Evolutionary conservation across 768 basidiomycete genomes (phyloP).

Genomic region (Asterophora lycoperdoides): DNA sequence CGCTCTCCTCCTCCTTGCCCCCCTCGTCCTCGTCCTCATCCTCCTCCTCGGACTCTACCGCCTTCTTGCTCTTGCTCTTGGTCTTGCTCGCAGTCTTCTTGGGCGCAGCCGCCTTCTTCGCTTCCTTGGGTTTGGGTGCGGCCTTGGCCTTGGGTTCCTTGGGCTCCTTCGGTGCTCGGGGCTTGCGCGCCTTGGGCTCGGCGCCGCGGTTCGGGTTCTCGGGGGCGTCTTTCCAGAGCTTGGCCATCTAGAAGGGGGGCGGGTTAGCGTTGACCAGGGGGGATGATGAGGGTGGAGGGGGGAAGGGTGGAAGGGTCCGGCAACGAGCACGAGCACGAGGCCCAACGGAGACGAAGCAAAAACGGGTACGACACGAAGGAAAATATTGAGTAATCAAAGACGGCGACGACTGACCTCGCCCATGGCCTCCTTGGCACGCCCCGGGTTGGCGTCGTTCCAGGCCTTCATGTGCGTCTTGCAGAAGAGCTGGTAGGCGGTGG

Average conservation of each 20-base stretch:
- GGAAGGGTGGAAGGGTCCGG: too few relatives aligned
- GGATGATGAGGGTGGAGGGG: too few relatives aligned
- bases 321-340: too few relatives aligned
- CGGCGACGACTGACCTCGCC: constrained; percentile 26
- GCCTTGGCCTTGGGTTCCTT: constrained; percentile 25
- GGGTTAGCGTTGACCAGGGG: not conserved
- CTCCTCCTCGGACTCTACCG: constrained; percentile 1
- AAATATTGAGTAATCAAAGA: too few relatives aligned
- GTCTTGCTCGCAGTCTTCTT: constrained; percentile 10
- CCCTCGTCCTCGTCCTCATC: constrained; percentile 10
- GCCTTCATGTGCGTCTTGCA: constrained; percentile 53
- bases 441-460: constrained; percentile 52
- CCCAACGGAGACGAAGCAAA: not conserved
- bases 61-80: constrained; percentile 11
- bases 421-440: constrained; percentile 53
- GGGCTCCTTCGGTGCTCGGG: constrained; percentile 35
- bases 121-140: constrained; percentile 18
- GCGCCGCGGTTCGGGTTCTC: constrained; percentile 64
- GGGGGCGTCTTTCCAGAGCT: constrained; percentile 52
- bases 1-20: constrained; percentile 8
- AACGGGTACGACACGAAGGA: not conserved
- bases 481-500: constrained; percentile 55
- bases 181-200: constrained; percentile 41
- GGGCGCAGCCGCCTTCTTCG: constrained; percentile 18
- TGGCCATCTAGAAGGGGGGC: constrained; percentile 43